phyloP scores from a whole-genome alignment of 169 alveolate genomes.

The Neospora caninum region DNA sequence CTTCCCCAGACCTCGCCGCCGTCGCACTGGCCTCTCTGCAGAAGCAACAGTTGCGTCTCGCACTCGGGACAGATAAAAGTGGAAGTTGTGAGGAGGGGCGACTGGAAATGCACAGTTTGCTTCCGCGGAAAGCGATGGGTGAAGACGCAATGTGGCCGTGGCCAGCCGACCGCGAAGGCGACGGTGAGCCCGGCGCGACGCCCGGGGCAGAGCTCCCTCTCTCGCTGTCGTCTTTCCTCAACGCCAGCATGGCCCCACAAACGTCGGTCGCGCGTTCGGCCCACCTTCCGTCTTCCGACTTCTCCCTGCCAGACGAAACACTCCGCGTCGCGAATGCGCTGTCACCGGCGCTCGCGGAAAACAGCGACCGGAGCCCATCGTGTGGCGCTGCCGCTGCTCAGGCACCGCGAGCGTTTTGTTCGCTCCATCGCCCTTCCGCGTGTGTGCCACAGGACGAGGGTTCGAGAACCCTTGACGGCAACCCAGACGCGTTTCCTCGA shows the following conservation, averaged over 20 bases:
- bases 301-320: background rate
- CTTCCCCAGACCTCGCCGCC: slow-evolving; percentile 24
- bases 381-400: background rate
- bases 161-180: background rate
- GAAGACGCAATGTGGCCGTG: background rate
- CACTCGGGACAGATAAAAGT: background rate
- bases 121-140: background rate
- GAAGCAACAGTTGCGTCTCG: background rate
- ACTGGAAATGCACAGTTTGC: background rate
- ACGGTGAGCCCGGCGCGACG: background rate
- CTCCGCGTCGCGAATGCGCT: background rate
- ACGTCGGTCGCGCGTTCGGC: background rate
- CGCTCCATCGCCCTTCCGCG: background rate
- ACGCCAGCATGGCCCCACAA: background rate
- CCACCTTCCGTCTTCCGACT: background rate
- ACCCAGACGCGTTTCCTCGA: background rate
- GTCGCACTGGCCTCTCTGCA: background rate
- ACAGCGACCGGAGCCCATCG: background rate
- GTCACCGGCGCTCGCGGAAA: background rate
- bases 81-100: background rate
- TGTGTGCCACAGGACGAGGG: background rate
- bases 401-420: background rate
- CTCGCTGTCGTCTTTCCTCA: background rate
- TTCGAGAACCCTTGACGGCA: background rate
- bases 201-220: background rate